phyloP scores from a whole-genome alignment of 176 grass and related monocot species.

The Aegilops sharonensis region DNA sequence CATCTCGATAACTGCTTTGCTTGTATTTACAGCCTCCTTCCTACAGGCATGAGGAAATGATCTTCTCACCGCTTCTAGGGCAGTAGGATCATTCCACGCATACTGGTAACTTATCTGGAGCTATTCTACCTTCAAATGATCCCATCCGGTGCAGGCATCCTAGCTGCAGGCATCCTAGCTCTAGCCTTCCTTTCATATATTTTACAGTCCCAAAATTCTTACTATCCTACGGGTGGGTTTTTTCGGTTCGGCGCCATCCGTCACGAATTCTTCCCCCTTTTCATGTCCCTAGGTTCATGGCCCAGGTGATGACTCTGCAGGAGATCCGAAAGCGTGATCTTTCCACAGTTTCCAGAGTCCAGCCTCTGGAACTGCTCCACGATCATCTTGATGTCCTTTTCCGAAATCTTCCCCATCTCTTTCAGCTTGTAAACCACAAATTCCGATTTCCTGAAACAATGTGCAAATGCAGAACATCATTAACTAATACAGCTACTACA shows the following conservation, averaged over 20 bases:
- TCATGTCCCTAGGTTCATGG: constrained; percentile 22
- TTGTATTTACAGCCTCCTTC: constrained; percentile 40
- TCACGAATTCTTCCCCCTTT: constrained; percentile 51
- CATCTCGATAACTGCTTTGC: background rate
- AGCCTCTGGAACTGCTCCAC: constrained; percentile 80
- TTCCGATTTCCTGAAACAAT: constrained; percentile 85
- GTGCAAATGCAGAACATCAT: background rate
- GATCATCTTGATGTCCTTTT: constrained; percentile 79
- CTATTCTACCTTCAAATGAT: constrained; percentile 1
- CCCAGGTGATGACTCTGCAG: constrained; percentile 65
- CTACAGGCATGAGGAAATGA: background rate
- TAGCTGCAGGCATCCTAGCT: constrained; percentile 21
- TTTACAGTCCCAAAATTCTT: constrained; percentile 20
- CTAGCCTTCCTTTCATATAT: background rate
- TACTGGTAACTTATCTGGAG: background rate
- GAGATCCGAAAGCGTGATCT: constrained; percentile 89
- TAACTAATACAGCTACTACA: background rate
- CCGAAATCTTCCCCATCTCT: constrained; percentile 84
- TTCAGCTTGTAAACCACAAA: constrained; percentile 93
- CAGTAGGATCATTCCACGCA: constrained; percentile 4
- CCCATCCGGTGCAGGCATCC: constrained; percentile 3
- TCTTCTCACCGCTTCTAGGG: background rate
- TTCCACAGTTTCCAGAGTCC: constrained; percentile 73
- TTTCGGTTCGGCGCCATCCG: background rate
- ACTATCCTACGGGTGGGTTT: background rate